Evolutionary conservation across 2,329 filamentous ascomycete genomes (phyloP), one percentile per base, ranked within the genome.

Genomic region (Plenodomus tracheiphilus): DNA sequence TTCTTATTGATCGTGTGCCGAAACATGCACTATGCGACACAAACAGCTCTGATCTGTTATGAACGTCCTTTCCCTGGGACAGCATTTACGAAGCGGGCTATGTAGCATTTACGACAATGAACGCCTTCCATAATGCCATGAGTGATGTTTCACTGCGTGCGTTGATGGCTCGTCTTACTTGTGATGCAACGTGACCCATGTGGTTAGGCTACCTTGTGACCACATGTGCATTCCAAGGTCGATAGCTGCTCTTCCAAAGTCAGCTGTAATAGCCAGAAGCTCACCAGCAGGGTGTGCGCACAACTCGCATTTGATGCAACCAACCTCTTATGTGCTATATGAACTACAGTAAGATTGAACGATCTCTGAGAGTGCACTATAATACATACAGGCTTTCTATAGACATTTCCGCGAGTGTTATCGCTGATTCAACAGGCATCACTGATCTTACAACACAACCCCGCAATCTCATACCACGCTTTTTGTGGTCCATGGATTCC

Each of bases 101-200:
- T 54, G 47, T 61, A 62, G 49, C 51, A 62, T 57, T 62, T 50
- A 62, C 53, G 61, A 65, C 56, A 59, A 61, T 32, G 28, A 15
- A 32, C 6, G 28, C 28, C 28, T 32, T 32, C 28, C 15, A 6
- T 53, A 48, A 61, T 41, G 51, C 43, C 50, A 44, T 44, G 41
- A 41, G 35, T 11, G 15, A 32, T 15, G 13, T 32, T 32, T 4
- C 28, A 32, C 28, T 8, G 28, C 28, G 11, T 32, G 28, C 28
- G 28, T 32, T 15, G 28, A 32, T 11, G 8, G 11, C 28, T 32
- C 28, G 13, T 32, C 28, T 32, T 32, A 25, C 22, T 25, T n/a
- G n/a, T n/a, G n/a, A 25, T 25, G 22, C 10, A 10, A 25, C 10
- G 22, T 25, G 6, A 25, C 28, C 28, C 11, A 32, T 32, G 8